Base-by-base conservation (phyloP, 2,329 filamentous ascomycete genomes). In the Ascochyta fabae region DNA sequence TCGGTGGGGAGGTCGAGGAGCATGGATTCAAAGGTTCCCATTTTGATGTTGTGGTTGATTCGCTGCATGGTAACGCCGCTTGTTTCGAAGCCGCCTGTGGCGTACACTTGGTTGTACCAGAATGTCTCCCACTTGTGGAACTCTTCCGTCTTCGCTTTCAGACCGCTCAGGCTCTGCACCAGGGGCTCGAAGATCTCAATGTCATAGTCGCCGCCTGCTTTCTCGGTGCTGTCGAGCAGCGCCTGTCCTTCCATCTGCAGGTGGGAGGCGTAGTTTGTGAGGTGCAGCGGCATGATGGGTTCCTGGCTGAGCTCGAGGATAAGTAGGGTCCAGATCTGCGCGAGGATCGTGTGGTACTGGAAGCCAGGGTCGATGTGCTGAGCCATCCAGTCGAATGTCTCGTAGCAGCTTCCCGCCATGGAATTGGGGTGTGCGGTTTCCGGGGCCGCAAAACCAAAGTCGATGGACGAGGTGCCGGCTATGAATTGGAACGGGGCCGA, bases 401-500 rank as follows among this genome's bases (percentile, higher is more conserved):
- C 94, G 76, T 96, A 96, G 76, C 90, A 95, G 57, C 89, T 93
- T 75, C 92, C 88, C 47, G 88, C 86, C 0, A 93, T 91, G 66
- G 84, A 89, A 10, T 75, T 76, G 38, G 79, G 79, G 1, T 69
- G 67, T 1, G 52, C 39, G 31, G 43, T 47, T 23, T 61, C 45
- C 19, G 42, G 51, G 16, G 58, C 44, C 34, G 79, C 76, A 70
- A 99, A 98, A 26, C 86, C 84, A 62, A 99, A 85, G 72, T 98
- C 92, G 52, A 99, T 81, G 10, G 90, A 93, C 40, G 92, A 94
- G 7, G 88, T 92, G 48, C 95, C 95, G 0, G 91, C 92, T 46
- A 98, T 90, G 71, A 94, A 86, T 75, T 96, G 94, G 75, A 98
- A 99, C 2, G 92, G 87, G 3, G 92, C 89, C 67, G 91, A 95